Percentiles rank a stretch among this genome's conserved stretches.
Evolutionary conservation across 495 filamentous ascomycete genomes (phyloP).

Genomic region (Aspergillus olivimuriae): DNA sequence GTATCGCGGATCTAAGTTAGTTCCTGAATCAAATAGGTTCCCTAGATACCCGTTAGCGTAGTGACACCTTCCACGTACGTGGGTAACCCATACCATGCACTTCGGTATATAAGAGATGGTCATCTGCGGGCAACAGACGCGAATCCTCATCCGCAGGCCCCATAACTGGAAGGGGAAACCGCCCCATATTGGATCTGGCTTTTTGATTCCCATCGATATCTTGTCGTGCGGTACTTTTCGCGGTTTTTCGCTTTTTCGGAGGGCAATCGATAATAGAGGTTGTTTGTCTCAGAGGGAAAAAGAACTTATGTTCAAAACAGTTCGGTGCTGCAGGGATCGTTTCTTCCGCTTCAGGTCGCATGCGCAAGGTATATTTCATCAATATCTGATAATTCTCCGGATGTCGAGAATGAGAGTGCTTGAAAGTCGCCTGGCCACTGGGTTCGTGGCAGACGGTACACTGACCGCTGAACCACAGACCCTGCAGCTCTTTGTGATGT

Average conservation of each 20-base stretch:
- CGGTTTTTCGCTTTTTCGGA: neutral
- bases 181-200: neutral
- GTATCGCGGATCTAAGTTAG: neutral
- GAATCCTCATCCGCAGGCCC: neutral
- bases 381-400: neutral
- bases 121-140: neutral
- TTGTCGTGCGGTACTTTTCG: neutral
- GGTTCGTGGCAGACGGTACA: neutral
- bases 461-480: neutral
- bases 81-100: neutral
- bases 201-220: neutral
- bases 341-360: neutral
- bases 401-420: neutral
- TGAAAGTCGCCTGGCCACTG: neutral
- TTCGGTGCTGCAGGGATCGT: neutral
- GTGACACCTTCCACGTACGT: neutral
- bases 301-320: neutral
- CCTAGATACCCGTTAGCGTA: neutral
- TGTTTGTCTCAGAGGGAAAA: neutral
- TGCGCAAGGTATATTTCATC: neutral
- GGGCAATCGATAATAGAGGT: neutral
- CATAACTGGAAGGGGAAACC: neutral
- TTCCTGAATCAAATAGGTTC: neutral
- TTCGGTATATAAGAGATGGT: neutral
- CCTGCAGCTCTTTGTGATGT: neutral